Evolutionary conservation across 345 rosid species (phyloP).

Genomic region (Citrus inodora): DNA sequence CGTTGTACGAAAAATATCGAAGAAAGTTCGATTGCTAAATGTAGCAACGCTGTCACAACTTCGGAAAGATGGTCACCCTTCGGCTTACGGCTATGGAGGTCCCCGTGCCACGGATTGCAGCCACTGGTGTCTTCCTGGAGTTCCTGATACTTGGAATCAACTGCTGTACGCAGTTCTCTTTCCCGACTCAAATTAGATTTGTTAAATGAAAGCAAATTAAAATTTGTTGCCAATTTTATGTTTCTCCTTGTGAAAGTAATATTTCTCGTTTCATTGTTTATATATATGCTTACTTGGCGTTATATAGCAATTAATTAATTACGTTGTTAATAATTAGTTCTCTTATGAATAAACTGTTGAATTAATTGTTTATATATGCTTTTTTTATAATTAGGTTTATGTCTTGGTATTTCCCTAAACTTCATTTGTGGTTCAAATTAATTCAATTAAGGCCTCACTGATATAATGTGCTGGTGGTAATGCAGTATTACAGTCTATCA

Average conservation of each 20-base stretch:
- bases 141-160: constrained; percentile 54
- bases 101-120: constrained; percentile 39
- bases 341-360: background rate
- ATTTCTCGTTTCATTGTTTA: background rate
- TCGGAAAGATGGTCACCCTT: constrained; percentile 50
- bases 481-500: too few relatives aligned
- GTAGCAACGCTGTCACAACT: constrained; percentile 35
- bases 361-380: background rate
- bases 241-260: background rate
- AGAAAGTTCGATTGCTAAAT: constrained; percentile 38
- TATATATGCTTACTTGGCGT: too few relatives aligned
- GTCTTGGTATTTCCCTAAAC: background rate
- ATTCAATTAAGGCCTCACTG: too few relatives aligned
- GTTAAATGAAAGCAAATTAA: background rate
- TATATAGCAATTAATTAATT: background rate
- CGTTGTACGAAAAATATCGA: constrained; percentile 23
- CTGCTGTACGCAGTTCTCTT: constrained; percentile 28
- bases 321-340: background rate
- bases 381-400: background rate
- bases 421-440: too few relatives aligned
- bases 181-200: background rate
- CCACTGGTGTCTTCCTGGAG: constrained; percentile 65
- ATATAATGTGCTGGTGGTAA: too few relatives aligned
- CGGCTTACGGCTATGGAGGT: constrained; percentile 34
- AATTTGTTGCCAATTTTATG: background rate